These are phyloP conservation scores for Cicer judaicum DNA, from an alignment of 306 rosid species.

Conservation along the genomic window DNA sequence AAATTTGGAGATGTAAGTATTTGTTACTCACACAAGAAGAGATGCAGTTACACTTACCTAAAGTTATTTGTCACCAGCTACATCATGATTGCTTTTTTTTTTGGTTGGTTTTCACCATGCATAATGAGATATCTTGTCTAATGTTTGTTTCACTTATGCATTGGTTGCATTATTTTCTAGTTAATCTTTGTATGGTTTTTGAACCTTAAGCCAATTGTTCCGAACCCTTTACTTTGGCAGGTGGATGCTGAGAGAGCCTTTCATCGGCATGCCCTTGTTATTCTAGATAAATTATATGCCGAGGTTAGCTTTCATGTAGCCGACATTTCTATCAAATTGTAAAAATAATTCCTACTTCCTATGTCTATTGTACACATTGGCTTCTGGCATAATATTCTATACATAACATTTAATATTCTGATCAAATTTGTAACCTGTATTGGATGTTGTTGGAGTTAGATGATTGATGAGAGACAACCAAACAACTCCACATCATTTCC, in stretches of 20 bases:
- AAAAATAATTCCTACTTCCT: conserved; percentile 30
- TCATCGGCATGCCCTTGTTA: conserved; percentile 75
- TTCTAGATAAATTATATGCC: conserved; percentile 71
- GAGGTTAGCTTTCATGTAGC: conserved; percentile 62
- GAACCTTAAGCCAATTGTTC: conserved; percentile 34
- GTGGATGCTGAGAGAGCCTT: conserved; percentile 83
- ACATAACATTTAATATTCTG: background rate
- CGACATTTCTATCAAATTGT: conserved; percentile 33
- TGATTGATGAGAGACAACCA: conserved; percentile 62
- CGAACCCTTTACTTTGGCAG: conserved; percentile 49
- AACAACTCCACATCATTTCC: conserved; percentile 55
- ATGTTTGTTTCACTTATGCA: conserved; percentile 26
- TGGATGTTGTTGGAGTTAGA: conserved; percentile 59
- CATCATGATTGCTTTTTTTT: background rate
- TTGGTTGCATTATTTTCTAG: conserved; percentile 21
- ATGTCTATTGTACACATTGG: conserved; percentile 29
- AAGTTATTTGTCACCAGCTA: too few relatives aligned
- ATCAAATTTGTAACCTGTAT: conserved; percentile 35
- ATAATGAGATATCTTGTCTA: conserved; percentile 13
- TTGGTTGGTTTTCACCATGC: conserved; percentile 7
- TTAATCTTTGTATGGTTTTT: conserved; percentile 29
- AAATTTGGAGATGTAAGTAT: conserved; percentile 6
- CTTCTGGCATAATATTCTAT: conserved; percentile 4
- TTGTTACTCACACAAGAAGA: background rate
- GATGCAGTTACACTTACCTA: too few relatives aligned